A percentile compares a stretch with the other conserved stretches of the same genome.
Conservation (phyloP, 2,329 filamentous ascomycete genomes). For the Diaporthe eres region DNA sequence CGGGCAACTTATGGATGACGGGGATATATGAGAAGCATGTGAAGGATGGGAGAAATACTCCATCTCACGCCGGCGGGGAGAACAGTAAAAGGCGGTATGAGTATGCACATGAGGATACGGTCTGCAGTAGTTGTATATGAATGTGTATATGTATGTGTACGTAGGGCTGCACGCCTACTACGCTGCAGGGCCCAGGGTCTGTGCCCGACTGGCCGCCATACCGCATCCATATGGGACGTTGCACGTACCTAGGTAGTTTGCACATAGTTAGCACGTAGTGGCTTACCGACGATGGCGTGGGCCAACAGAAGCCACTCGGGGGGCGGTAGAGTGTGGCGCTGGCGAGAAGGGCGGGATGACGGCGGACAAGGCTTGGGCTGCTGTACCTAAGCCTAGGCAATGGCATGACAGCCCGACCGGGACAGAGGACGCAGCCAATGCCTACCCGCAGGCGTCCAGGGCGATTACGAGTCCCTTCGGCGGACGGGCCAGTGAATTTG, state of each 20-base stretch:
- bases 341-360: slow-evolving; percentile 13
- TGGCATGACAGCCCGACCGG: slow-evolving; percentile 7
- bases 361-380: slow-evolving; percentile 23
- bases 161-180: slow-evolving; percentile 16
- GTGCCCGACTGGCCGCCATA: neutral
- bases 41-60: neutral
- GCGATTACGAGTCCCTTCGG: slow-evolving; percentile 7
- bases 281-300: slow-evolving; percentile 16
- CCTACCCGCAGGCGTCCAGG: neutral
- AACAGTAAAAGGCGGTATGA: neutral
- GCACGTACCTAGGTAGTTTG: too few species aligned
- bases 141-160: neutral
- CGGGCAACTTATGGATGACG: slow-evolving; percentile 10
- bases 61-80: slow-evolving; percentile 5
- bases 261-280: neutral
- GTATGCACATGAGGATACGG: neutral
- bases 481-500: slow-evolving; percentile 20
- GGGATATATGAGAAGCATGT: slow-evolving; percentile 17
- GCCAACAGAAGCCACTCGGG: slow-evolving; percentile 21
- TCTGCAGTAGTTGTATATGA: neutral
- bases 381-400: neutral
- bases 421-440: slow-evolving; percentile 3
- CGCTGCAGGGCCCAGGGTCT: slow-evolving; percentile 8
- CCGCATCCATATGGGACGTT: neutral
- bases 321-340: slow-evolving; percentile 16